A percentile compares a stretch with the other conserved stretches of the same genome.
These are phyloP conservation scores for Aspergillus ustus DNA, from an alignment of 2,329 filamentous ascomycete species.

Conservation along the genomic window DNA sequence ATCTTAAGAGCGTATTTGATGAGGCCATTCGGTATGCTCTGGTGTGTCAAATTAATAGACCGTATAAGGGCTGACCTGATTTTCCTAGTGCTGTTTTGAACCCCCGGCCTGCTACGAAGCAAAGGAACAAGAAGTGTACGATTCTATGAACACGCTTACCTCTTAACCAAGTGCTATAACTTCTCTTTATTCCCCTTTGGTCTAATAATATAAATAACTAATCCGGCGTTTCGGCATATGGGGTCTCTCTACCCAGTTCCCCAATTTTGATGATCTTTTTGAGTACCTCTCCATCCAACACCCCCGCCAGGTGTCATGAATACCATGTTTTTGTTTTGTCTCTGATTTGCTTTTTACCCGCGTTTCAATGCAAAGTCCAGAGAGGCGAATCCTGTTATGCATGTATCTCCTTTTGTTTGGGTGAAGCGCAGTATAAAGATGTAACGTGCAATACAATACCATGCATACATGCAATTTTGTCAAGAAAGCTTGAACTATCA, in stretches of 20 bases:
- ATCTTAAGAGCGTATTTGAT: slow-evolving; percentile 98
- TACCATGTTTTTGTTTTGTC: slow-evolving; percentile 23
- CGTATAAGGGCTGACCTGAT: neutral
- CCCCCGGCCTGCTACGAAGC: slow-evolving; percentile 50
- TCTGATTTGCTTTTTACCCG: neutral
- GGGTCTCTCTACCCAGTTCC: slow-evolving; percentile 28
- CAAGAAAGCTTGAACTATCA: neutral
- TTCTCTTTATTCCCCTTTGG: slow-evolving; percentile 22
- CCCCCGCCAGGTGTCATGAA: slow-evolving; percentile 25
- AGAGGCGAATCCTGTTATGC: slow-evolving; percentile 13
- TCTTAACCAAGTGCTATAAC: slow-evolving; percentile 6
- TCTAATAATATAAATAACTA: slow-evolving; percentile 46
- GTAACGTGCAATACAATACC: slow-evolving; percentile 32
- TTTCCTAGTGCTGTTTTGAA: slow-evolving; percentile 37
- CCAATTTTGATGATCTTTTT: slow-evolving; percentile 31
- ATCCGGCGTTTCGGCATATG: slow-evolving; percentile 42
- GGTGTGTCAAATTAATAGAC: neutral
- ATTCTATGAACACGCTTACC: slow-evolving; percentile 44
- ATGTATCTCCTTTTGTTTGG: slow-evolving; percentile 18
- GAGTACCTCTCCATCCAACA: slow-evolving; percentile 14
- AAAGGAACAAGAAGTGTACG: slow-evolving; percentile 52
- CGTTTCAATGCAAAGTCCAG: slow-evolving; percentile 17
- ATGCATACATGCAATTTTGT: slow-evolving; percentile 17
- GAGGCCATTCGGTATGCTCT: slow-evolving; percentile 87
- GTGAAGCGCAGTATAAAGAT: slow-evolving; percentile 31